Percentiles rank a stretch among this genome's conserved stretches.
These are phyloP conservation scores for Styphnolobium japonicum DNA, from an alignment of 306 rosid species.

Conservation along the genomic window DNA sequence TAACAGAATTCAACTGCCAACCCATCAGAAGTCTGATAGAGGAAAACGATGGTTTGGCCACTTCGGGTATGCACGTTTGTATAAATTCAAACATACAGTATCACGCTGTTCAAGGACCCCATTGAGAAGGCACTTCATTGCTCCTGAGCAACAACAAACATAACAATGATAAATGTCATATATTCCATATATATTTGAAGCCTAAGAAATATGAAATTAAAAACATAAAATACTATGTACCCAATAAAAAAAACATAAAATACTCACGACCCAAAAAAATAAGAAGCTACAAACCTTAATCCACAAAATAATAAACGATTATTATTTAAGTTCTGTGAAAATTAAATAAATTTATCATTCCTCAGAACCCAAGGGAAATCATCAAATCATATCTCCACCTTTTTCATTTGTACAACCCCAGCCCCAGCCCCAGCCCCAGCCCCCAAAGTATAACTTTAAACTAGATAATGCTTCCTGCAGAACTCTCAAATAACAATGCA, in stretches of 20 bases:
- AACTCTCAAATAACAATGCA: neutral
- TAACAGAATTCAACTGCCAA: slow-evolving; percentile 22
- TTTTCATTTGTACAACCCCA: neutral
- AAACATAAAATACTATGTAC: neutral
- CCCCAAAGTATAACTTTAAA: neutral
- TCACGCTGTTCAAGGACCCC: slow-evolving; percentile 84
- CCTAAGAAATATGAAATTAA: neutral
- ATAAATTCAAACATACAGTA: slow-evolving; percentile 80
- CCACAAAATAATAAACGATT: neutral
- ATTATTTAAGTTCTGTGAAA: neutral
- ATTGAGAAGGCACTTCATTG: slow-evolving; percentile 78
- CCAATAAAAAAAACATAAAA: neutral
- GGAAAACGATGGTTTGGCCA: slow-evolving; percentile 71
- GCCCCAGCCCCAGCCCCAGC: too few species aligned
- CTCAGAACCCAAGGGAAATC: neutral
- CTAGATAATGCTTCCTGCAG: neutral
- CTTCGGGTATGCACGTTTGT: slow-evolving; percentile 89
- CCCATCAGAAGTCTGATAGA: slow-evolving; percentile 41
- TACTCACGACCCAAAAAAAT: neutral
- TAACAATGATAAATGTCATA: neutral
- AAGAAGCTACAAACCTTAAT: neutral
- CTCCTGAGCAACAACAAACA: slow-evolving; percentile 46
- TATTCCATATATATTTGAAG: neutral
- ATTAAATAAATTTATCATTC: neutral
- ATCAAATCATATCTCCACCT: neutral